Base-by-base conservation (phyloP, 176 grass and related monocot species). In the Miscanthus lutarioriparius region DNA sequence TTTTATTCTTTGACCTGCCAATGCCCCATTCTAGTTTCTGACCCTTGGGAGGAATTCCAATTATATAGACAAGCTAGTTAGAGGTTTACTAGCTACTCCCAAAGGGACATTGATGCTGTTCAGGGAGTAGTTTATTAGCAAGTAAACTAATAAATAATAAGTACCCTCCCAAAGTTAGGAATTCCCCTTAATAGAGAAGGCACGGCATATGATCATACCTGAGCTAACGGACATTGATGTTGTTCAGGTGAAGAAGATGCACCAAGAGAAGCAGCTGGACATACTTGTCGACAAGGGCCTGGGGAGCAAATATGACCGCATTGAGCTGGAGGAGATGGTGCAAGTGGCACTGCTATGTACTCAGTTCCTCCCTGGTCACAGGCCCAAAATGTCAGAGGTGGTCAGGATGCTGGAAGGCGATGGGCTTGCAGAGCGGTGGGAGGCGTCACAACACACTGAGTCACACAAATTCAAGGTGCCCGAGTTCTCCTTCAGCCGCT, bases 381-480 rank as follows among this genome's bases (percentile, higher is more conserved):
- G 94, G 30, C 94, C 94, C 36, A 91, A 83, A 33, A 97, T 94
- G 91, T 94, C 94, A 30, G 94, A 97, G 75, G 91, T 92, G 69
- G 89, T 94, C 19, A 76, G 89, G 62, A 97, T 97, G 91, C 94
- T 97, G 11, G 94, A 97, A 88, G 94, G 94, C 3, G 94, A 97
- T 1, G 94, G 94, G 10, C 89, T 97, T 1, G 94, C 87, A 6
- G 91, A 97, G 79, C 92, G 85, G 66, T 97, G 94, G 94, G 91
- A 97, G 72, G 94, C 91, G 0, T 89, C 82, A 12, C 87, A 75
- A 64, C 64, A 76, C 22, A 66, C 44, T 3, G 85, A 90, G 48
- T 86, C 79, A 3, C 88, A 89, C 87, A 86, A 81, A 45, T 90
- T 93, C 85, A 93, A 87, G 73, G 74, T 93, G 77, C 85, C 91